A percentile compares a stretch with the other conserved stretches of the same genome.
These are phyloP conservation scores for Botrytis galanthina DNA, from an alignment of 2,329 filamentous ascomycete species.

Conservation along the genomic window DNA sequence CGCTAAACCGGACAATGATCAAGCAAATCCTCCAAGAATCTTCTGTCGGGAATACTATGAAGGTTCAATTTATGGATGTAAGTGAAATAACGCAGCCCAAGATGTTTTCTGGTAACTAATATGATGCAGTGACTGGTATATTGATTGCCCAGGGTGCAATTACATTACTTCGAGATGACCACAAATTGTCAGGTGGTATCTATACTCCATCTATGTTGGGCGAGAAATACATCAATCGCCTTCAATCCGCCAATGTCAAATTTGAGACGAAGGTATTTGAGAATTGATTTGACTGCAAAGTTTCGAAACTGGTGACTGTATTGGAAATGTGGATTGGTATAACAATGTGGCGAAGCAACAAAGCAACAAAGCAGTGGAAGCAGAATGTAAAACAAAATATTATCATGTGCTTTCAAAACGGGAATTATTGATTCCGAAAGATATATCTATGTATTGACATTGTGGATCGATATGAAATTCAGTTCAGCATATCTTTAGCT, in stretches of 20 bases:
- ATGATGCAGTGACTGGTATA: slow-evolving; percentile 58
- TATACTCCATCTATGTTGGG: slow-evolving; percentile 72
- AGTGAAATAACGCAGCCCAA: slow-evolving; percentile 37
- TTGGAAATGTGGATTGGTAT: not conserved
- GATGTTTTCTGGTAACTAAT: slow-evolving; percentile 21
- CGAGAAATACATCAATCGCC: slow-evolving; percentile 61
- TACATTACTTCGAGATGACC: slow-evolving; percentile 62
- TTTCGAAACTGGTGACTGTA: not conserved
- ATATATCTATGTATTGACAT: not conserved
- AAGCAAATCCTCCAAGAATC: slow-evolving; percentile 43
- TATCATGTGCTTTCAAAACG: not conserved
- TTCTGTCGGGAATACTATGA: slow-evolving; percentile 54
- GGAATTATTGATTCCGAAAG: not conserved
- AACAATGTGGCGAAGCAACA: not conserved
- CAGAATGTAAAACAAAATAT: not conserved
- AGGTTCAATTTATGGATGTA: slow-evolving; percentile 64
- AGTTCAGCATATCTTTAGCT: not conserved
- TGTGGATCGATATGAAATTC: not conserved
- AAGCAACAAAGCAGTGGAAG: not conserved
- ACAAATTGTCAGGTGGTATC: slow-evolving; percentile 60
- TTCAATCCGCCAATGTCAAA: slow-evolving; percentile 58
- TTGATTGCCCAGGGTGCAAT: slow-evolving; percentile 63
- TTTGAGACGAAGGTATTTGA: slow-evolving; percentile 54
- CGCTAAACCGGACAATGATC: slow-evolving; percentile 55
- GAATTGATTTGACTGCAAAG: not conserved